Evolutionary conservation across 305 asterid genomes (phyloP).

Genomic region (Solanum hybrid): DNA sequence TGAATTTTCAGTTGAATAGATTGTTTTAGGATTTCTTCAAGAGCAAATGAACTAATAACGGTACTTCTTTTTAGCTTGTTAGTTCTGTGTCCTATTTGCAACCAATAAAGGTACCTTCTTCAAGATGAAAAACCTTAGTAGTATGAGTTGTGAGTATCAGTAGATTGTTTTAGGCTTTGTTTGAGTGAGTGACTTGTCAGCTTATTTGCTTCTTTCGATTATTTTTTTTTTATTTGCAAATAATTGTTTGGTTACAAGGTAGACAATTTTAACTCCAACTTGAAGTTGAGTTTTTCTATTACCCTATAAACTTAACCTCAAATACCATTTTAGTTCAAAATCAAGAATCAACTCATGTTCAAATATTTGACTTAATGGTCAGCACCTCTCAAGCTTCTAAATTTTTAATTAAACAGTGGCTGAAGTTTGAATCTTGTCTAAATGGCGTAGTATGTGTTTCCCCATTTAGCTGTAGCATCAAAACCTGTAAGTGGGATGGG

Average conservation of each 20-base stretch:
- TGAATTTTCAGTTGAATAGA: conserved; percentile 59
- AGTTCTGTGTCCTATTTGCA: not conserved
- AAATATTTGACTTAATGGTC: not conserved
- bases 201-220: not conserved
- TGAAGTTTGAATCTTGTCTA: not conserved
- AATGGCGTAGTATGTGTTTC: not conserved
- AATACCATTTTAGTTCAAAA: not conserved
- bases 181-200: not conserved
- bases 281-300: not conserved
- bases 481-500: not conserved
- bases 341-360: not conserved
- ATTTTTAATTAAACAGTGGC: not conserved
- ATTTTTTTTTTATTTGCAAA: not conserved
- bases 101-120: not conserved
- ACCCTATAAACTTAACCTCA: not conserved
- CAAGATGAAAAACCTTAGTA: not conserved
- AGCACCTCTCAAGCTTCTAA: not conserved
- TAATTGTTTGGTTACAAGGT: not conserved
- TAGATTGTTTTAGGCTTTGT: not conserved
- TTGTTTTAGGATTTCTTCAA: not conserved
- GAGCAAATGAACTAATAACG: conserved; percentile 2
- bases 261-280: not conserved
- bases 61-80: not conserved
- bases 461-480: not conserved
- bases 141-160: not conserved